Evolutionary conservation across 495 filamentous ascomycete species (phyloP), one percentile per base, ranked within the genome.

Genomic region (Poronia punctata): DNA sequence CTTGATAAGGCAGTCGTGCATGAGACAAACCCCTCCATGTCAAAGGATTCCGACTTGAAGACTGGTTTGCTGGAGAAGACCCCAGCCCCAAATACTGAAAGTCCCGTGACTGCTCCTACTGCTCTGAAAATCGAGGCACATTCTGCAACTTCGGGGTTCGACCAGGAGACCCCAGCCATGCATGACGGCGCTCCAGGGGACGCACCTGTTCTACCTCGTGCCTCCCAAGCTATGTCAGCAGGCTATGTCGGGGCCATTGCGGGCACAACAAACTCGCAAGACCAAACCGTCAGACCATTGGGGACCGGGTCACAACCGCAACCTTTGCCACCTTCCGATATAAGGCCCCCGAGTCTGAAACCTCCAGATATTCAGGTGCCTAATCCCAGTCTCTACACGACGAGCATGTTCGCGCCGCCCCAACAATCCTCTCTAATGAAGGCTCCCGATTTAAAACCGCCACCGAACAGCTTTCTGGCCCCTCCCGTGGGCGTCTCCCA

Each of bases 391-490:
- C 21, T 52, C 8, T 58, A 55, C 35, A 58, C 55, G 25, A 53
- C 48, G 1, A 58, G 55, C 49, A 48, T 58, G 44, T 58, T 58
- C 42, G 60, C 56, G 2, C 51, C 56, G 32, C 57, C 61, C 12
- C 45, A 48, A 30, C 40, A 46, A 19, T 44, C 55, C 14, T 50
- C 47, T 8, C 22, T 55, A 25, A 58, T 58, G 52, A 55, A 52
- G 24, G 56, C 60, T 3, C 57, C 56, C 10, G 59, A 66, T 8
- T 16, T 46, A 15, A 65, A 55, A 41, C 58, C 58, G 14, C 47
- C 45, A 16, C 48, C 53, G 11, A 60, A 59, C 21, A 57, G 64
- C 28, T 61, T 67, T 21, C 56, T 72, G 17, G 68, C 65, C 19
- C 62, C 65, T 15, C 67, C 68, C 3, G 49, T 53, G 7, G 54